Evolutionary conservation across 768 basidiomycete genomes (phyloP).

Genomic region (Calocybe indica): DNA sequence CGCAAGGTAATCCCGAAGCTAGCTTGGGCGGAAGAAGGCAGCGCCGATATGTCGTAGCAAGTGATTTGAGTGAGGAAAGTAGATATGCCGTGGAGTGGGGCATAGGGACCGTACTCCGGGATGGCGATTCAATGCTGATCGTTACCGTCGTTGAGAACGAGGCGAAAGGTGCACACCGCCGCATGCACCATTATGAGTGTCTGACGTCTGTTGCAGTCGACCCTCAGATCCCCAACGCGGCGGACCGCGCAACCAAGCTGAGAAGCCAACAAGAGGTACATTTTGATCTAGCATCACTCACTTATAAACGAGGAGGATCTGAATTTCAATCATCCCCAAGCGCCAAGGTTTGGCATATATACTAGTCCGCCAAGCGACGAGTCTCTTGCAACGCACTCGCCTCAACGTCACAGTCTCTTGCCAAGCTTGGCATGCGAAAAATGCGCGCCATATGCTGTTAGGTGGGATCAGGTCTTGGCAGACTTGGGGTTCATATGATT

Average conservation of each 20-base stretch:
- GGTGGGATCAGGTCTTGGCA: conserved; percentile 30
- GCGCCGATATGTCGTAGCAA: conserved; percentile 82
- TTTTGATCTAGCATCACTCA: neutral
- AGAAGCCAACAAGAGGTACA: conserved; percentile 88
- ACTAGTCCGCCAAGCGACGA: conserved; percentile 83
- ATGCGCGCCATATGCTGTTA: conserved; percentile 82
- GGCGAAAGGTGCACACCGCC: conserved; percentile 56
- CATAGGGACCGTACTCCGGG: conserved; percentile 90
- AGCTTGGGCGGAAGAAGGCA: conserved; percentile 49
- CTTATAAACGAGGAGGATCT: neutral
- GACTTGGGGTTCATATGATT: neutral
- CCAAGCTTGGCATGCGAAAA: conserved; percentile 98
- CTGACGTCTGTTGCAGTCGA: conserved; percentile 42
- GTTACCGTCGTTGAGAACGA: conserved; percentile 94
- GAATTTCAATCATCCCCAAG: conserved; percentile 29
- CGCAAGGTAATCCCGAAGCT: conserved; percentile 73
- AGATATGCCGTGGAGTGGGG: conserved; percentile 97
- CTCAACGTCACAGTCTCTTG: conserved; percentile 84
- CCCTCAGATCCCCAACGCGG: conserved; percentile 59
- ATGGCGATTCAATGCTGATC: conserved; percentile 91
- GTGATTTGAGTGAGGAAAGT: conserved; percentile 92
- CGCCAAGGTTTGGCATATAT: conserved; percentile 87
- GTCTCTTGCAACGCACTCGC: conserved; percentile 84
- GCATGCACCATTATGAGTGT: neutral
- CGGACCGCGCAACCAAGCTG: conserved; percentile 74